Conservation (phyloP, 2,329 filamentous ascomycete genomes). For the Cladophialophora exuberans region DNA sequence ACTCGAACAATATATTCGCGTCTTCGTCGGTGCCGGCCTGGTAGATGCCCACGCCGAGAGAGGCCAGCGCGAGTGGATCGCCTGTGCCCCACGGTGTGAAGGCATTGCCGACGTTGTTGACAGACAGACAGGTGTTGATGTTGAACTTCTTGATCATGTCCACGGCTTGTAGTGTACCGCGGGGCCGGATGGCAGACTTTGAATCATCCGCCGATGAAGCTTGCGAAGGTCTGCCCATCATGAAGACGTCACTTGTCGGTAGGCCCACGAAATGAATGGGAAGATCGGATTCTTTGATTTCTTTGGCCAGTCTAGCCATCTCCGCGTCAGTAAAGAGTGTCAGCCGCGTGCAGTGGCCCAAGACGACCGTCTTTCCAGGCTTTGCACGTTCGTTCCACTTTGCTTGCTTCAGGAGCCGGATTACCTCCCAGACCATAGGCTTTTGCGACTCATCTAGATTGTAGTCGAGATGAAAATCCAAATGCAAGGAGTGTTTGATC, state of each 20-base stretch:
- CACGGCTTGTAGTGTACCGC: constrained; percentile 66
- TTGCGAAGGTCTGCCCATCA: constrained; percentile 59
- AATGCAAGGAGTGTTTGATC: constrained; percentile 54
- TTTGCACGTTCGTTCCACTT: constrained; percentile 50
- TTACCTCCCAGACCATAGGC: constrained; percentile 58
- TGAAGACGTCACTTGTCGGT: constrained; percentile 72
- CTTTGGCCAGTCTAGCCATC: constrained; percentile 53
- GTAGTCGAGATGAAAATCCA: constrained; percentile 76
- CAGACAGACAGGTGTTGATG: constrained; percentile 63
- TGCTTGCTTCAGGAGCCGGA: constrained; percentile 54
- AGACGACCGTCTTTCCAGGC: constrained; percentile 56
- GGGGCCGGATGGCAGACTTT: constrained; percentile 41
- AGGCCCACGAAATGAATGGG: constrained; percentile 70
- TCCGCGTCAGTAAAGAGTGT: constrained; percentile 57
- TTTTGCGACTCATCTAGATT: constrained; percentile 57
- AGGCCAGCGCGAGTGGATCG: constrained; percentile 67
- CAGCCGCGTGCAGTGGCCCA: constrained; percentile 71
- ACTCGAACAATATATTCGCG: constrained; percentile 61
- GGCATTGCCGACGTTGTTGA: constrained; percentile 75
- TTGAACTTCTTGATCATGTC: constrained; percentile 62
- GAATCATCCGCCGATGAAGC: constrained; percentile 12
- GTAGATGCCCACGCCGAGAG: constrained; percentile 67
- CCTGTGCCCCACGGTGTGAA: constrained; percentile 72
- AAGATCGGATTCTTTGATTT: constrained; percentile 53
- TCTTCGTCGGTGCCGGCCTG: constrained; percentile 66